A percentile compares a stretch with the other conserved stretches of the same genome.
These are phyloP conservation scores for Claviceps digitariae DNA, from an alignment of 2,329 filamentous ascomycete genomes.

Conservation along the genomic window DNA sequence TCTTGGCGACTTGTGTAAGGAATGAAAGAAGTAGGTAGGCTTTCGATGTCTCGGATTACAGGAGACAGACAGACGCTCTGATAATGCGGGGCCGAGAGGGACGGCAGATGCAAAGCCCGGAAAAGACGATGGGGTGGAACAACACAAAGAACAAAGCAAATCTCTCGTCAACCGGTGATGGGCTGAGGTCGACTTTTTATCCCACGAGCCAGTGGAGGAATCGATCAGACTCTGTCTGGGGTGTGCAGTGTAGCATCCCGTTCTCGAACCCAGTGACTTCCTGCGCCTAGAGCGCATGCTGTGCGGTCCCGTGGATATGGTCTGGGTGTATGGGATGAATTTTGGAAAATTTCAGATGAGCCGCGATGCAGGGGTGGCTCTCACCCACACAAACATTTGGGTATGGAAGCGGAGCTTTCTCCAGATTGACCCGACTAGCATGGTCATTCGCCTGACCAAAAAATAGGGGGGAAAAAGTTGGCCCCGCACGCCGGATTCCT, in stretches of 20 bases:
- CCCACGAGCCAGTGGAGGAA: conserved; percentile 2
- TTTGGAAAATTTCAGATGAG: conserved; percentile 1
- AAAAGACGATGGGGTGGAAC: conserved; percentile 3
- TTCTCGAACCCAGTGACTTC: neutral
- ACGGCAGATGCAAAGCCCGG: neutral
- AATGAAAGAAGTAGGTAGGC: neutral
- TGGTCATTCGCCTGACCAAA: neutral
- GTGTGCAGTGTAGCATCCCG: conserved; percentile 3
- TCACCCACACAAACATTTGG: neutral
- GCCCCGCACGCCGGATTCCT: neutral
- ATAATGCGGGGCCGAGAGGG: neutral
- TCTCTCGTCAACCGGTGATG: neutral
- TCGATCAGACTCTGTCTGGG: conserved; percentile 2
- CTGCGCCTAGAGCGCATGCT: neutral
- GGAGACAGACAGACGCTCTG: too few species aligned
- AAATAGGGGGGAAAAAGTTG: neutral
- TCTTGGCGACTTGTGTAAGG: neutral
- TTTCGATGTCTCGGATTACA: conserved; percentile 2
- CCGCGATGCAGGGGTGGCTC: conserved; percentile 1
- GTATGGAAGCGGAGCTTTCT: neutral
- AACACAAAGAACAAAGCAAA: neutral
- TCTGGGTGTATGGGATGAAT: neutral
- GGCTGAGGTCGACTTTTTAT: conserved; percentile 6
- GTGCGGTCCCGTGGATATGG: neutral
- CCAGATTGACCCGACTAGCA: neutral